phyloP scores from a whole-genome alignment of 305 asterid genomes.

The Salvia sclarea region DNA sequence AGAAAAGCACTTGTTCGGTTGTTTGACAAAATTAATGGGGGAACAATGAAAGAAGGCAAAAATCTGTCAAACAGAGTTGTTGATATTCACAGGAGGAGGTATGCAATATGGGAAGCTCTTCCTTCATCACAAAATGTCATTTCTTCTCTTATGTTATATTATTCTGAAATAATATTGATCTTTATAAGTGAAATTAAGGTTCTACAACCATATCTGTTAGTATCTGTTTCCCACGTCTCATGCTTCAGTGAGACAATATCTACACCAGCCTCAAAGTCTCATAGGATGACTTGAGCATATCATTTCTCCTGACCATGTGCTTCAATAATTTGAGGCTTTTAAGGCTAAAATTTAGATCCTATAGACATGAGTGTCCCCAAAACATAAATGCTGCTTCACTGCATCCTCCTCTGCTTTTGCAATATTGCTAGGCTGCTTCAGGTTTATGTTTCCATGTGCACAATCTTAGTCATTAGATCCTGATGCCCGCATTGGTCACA shows the following conservation, averaged over 20 bases:
- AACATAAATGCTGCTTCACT: neutral
- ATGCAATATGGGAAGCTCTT: slow-evolving; percentile 21
- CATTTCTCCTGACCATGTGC: neutral
- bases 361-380: neutral
- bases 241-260: no score
- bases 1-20: slow-evolving; percentile 87
- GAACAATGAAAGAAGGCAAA: slow-evolving; percentile 71
- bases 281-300: neutral
- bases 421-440: neutral
- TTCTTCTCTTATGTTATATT: neutral
- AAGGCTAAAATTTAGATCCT: neutral
- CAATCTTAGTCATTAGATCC: neutral
- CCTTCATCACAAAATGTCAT: neutral
- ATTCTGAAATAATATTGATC: neutral
- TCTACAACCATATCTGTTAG: no score
- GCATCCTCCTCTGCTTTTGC: neutral
- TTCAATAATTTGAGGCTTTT: neutral
- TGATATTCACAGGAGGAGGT: slow-evolving; percentile 80
- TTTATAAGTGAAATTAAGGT: neutral
- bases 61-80: slow-evolving; percentile 60
- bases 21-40: slow-evolving; percentile 71
- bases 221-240: no score
- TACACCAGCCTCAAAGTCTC: neutral
- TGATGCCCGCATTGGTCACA: no score
- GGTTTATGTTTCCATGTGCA: neutral